Conservation (phyloP, 148 eudicot species). For the Pouteria glomerata region DNA sequence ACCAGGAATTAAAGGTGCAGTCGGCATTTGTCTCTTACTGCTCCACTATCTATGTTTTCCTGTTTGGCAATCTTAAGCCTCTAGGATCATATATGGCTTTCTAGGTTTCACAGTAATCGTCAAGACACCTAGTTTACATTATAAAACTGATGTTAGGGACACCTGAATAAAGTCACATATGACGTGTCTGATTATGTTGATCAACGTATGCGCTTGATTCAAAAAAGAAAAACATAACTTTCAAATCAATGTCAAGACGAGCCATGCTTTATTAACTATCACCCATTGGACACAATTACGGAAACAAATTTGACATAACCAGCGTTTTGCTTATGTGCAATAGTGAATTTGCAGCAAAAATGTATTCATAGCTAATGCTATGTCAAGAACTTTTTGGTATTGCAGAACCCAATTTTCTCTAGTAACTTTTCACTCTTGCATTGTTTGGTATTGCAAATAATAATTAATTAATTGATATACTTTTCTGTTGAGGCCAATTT, state of each 20-base stretch:
- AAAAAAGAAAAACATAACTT: not conserved
- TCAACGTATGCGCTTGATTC: not conserved
- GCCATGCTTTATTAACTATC: not conserved
- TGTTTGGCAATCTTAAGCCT: not conserved
- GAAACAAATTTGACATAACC: not conserved
- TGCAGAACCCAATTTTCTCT: not conserved
- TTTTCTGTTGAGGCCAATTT: too few relatives aligned
- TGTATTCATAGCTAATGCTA: not conserved
- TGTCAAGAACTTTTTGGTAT: not conserved
- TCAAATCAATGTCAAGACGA: not conserved
- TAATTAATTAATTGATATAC: too few relatives aligned
- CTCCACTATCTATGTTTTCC: not conserved
- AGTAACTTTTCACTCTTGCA: not conserved
- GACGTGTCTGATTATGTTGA: not conserved
- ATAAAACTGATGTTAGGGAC: not conserved
- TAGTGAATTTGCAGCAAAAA: not conserved
- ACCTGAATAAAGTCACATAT: not conserved
- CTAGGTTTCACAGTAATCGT: not conserved
- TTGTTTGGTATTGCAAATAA: not conserved
- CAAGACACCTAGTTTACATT: not conserved
- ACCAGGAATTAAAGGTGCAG: too few relatives aligned
- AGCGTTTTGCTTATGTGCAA: not conserved
- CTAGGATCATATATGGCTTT: not conserved
- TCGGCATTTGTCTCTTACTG: not conserved
- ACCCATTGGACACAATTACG: not conserved